Percentiles rank a stretch among this genome's conserved stretches.
Conservation (phyloP, 1,139 yeast species). For the Maudiozyma humilis region DNA sequence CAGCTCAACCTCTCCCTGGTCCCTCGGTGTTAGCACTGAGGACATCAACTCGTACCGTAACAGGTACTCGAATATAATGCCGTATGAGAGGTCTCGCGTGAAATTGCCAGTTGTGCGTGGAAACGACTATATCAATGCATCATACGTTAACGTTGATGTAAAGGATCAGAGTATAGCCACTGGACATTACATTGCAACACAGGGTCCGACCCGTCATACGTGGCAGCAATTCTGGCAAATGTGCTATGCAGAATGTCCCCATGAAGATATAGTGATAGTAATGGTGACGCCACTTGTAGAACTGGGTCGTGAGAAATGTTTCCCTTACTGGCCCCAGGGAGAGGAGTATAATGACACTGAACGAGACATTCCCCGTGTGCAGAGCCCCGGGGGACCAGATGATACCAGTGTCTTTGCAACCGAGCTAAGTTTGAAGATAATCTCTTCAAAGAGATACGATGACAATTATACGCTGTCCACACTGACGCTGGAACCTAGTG, state of each 20-base stretch:
- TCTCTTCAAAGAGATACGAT: slow-evolving; percentile 14
- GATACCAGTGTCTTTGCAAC: slow-evolving; percentile 21
- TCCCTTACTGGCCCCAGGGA: slow-evolving; percentile 57
- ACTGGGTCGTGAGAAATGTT: slow-evolving; percentile 54
- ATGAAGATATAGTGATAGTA: slow-evolving; percentile 49
- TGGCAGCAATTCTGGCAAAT: slow-evolving; percentile 77
- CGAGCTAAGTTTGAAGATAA: slow-evolving; percentile 17
- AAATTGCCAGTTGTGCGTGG: slow-evolving; percentile 31
- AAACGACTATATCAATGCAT: slow-evolving; percentile 44
- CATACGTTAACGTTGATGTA: slow-evolving; percentile 29
- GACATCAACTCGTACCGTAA: slow-evolving; percentile 35
- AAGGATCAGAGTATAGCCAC: slow-evolving; percentile 20
- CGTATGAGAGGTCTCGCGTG: slow-evolving; percentile 53
- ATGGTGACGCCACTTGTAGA: slow-evolving; percentile 84
- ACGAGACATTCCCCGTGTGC: slow-evolving; percentile 13
- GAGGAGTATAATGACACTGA: slow-evolving; percentile 7
- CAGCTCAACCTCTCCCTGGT: slow-evolving; percentile 27
- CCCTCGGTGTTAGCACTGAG: slow-evolving; percentile 27
- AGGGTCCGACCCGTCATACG: slow-evolving; percentile 65
- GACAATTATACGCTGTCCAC: slow-evolving; percentile 24
- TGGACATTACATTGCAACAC: slow-evolving; percentile 47
- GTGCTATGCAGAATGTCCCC: slow-evolving; percentile 47
- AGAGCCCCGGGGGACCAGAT: slow-evolving; percentile 16
- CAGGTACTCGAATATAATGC: slow-evolving; percentile 49
- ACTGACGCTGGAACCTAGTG: slow-evolving; percentile 16